phyloP scores from a whole-genome alignment of 495 filamentous ascomycete genomes.

The Daldinia caldariorum region DNA sequence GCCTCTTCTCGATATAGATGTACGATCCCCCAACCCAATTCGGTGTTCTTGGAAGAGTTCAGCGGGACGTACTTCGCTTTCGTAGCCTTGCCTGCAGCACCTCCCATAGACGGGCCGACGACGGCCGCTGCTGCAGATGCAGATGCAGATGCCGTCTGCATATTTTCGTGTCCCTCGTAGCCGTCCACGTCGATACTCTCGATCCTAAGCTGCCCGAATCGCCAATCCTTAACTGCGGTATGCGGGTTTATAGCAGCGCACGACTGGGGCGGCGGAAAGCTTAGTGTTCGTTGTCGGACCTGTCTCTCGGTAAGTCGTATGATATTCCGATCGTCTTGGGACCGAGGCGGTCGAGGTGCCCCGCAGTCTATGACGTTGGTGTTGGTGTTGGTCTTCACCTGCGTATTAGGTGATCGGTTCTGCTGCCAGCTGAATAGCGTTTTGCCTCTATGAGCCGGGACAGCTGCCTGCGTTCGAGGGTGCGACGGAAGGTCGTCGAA shows the following conservation, averaged over 20 bases:
- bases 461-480: constrained; percentile 33
- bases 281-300: constrained; percentile 44
- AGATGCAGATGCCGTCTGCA: constrained; percentile 45
- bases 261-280: constrained; percentile 48
- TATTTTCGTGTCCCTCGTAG: constrained; percentile 20
- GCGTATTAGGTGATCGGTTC: constrained; percentile 6
- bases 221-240: constrained; percentile 57
- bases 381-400: constrained; percentile 15
- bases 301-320: constrained; percentile 47
- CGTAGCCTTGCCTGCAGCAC: constrained; percentile 56
- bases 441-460: constrained; percentile 12
- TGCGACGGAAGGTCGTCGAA: constrained; percentile 60
- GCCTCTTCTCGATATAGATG: constrained; percentile 90
- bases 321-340: constrained; percentile 44
- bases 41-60: constrained; percentile 73
- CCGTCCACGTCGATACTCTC: constrained; percentile 54
- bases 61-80: constrained; percentile 83
- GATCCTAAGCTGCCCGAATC: constrained; percentile 56
- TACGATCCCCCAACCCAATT: constrained; percentile 91
- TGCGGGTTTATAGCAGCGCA: constrained; percentile 50
- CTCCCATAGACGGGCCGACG: constrained; percentile 57
- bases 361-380: constrained; percentile 58
- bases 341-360: constrained; percentile 45
- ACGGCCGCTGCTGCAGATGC: constrained; percentile 55
- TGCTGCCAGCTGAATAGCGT: constrained; percentile 13